These are phyloP conservation scores for Cordyceps cateniannulata DNA, from an alignment of 2,329 filamentous ascomycete species.

Conservation along the genomic window DNA sequence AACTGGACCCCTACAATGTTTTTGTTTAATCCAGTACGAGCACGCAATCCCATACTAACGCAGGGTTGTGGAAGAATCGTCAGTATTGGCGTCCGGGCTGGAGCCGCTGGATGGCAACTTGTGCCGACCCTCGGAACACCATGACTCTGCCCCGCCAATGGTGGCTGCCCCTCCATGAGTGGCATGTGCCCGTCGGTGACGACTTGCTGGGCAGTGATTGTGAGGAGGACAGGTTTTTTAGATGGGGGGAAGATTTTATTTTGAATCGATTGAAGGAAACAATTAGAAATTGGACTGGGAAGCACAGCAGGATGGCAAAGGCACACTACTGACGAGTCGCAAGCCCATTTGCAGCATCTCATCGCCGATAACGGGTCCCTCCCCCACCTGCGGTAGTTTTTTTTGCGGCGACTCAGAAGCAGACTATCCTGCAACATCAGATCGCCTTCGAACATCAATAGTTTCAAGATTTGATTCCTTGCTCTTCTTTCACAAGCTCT, in stretches of 20 bases:
- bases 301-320: background rate
- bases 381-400: slow-evolving; percentile 9
- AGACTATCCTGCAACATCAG: background rate
- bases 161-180: slow-evolving; percentile 3
- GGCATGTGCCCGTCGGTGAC: background rate
- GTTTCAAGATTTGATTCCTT: background rate
- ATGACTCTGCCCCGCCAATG: slow-evolving; percentile 6
- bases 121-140: slow-evolving; percentile 7
- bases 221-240: background rate
- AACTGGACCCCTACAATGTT: background rate
- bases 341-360: background rate
- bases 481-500: background rate
- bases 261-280: background rate
- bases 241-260: background rate
- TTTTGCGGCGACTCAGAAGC: background rate
- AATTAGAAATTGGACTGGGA: background rate
- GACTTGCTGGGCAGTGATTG: background rate
- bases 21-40: background rate
- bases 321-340: background rate
- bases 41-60: slow-evolving; percentile 11
- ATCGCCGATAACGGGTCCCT: background rate
- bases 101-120: background rate
- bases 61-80: background rate
- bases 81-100: background rate
- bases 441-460: background rate